A percentile compares a stretch with the other conserved stretches of the same genome.
Conservation (phyloP, 2,329 filamentous ascomycete species). For the Talaromyces islandicus region DNA sequence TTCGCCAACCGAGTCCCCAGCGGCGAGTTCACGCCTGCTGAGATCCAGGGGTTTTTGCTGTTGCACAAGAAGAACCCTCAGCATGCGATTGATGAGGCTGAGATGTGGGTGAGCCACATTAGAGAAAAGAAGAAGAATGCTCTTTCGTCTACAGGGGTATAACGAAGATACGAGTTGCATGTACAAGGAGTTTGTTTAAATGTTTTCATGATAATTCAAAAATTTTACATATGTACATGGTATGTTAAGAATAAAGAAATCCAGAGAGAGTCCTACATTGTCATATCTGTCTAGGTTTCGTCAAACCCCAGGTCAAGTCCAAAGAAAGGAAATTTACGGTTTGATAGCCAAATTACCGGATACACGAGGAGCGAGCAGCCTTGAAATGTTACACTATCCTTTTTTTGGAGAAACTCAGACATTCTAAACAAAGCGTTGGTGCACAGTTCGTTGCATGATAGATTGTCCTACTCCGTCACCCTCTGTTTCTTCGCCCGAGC, state of each 20-base stretch:
- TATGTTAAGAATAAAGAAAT: no score
- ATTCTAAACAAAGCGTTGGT: background rate
- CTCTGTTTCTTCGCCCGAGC: background rate
- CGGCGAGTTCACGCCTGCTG: conserved; percentile 32
- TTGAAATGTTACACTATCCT: no score
- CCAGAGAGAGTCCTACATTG: no score
- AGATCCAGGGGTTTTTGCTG: conserved; percentile 37
- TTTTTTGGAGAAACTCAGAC: no score
- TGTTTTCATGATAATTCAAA: background rate
- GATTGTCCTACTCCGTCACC: background rate
- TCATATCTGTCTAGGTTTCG: background rate
- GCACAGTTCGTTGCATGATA: background rate
- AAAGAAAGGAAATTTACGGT: background rate
- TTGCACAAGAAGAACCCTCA: conserved; percentile 28
- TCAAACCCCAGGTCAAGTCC: background rate
- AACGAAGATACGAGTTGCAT: background rate
- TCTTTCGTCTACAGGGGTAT: background rate
- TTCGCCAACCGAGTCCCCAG: conserved; percentile 28
- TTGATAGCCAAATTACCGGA: no score
- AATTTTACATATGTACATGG: background rate
- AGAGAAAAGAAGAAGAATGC: conserved; percentile 19
- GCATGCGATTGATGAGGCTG: conserved; percentile 23
- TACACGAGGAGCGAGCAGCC: background rate
- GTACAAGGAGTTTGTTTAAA: background rate
- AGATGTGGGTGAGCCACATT: conserved; percentile 22